A percentile compares a stretch with the other conserved stretches of the same genome.
Conservation (phyloP, 2,329 filamentous ascomycete genomes). For the Aureobasidium sp. region DNA sequence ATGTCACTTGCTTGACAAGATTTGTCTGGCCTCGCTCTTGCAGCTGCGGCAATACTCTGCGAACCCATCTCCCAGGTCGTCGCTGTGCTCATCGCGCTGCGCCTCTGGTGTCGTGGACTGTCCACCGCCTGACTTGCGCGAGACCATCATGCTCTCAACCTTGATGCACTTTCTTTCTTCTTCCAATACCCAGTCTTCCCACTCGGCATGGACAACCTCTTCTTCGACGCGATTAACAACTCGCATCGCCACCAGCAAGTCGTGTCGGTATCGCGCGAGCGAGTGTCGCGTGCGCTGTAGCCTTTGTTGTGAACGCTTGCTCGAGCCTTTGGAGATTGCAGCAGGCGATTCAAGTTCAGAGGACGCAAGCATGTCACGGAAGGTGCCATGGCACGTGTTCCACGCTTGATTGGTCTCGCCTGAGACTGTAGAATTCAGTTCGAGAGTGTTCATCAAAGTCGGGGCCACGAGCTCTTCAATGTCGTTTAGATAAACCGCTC, state of each 20-base stretch:
- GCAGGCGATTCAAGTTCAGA: constrained; percentile 8
- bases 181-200: constrained; percentile 83
- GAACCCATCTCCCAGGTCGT: constrained; percentile 47
- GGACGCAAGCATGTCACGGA: constrained; percentile 22
- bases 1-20: not conserved
- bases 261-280: constrained; percentile 78
- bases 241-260: constrained; percentile 82
- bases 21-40: constrained; percentile 31
- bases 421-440: constrained; percentile 19
- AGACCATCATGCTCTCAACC: constrained; percentile 44
- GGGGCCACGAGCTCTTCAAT: constrained; percentile 55
- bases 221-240: constrained; percentile 84
- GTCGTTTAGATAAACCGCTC: constrained; percentile 75
- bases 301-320: constrained; percentile 33
- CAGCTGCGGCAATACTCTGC: constrained; percentile 59
- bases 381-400: constrained; percentile 28
- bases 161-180: constrained; percentile 72
- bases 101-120: constrained; percentile 19
- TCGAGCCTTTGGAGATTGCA: constrained; percentile 3
- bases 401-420: constrained; percentile 14
- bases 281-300: constrained; percentile 75
- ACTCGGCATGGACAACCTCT: constrained; percentile 80
- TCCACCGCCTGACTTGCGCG: constrained; percentile 21
- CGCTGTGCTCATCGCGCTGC: constrained; percentile 28
- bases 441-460: constrained; percentile 18